A percentile compares a stretch with the other conserved stretches of the same genome.
Evolutionary conservation across 2,329 filamentous ascomycete genomes (phyloP).

Genomic region (Fusarium bactridioides): DNA sequence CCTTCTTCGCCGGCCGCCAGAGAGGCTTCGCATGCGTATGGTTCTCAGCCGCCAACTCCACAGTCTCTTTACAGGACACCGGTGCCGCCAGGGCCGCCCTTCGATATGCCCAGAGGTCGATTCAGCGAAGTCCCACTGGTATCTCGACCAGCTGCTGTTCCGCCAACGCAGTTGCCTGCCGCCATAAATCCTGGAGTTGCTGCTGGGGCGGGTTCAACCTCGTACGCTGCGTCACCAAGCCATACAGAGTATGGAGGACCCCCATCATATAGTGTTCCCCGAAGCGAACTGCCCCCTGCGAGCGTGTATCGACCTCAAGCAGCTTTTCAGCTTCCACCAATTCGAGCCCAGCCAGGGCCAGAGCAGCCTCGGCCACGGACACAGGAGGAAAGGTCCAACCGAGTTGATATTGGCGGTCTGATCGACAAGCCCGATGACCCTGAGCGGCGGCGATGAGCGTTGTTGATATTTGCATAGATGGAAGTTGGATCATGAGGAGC

Average conservation of each 20-base stretch:
- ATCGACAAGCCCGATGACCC: constrained; percentile 64
- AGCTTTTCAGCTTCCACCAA: constrained; percentile 58
- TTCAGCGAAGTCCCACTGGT: constrained; percentile 46
- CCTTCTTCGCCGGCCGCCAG: constrained; percentile 56
- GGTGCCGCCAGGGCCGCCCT: constrained; percentile 55
- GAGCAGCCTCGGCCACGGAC: constrained; percentile 37
- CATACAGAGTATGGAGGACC: constrained; percentile 55
- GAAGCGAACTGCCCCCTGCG: constrained; percentile 57
- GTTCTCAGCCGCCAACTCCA: constrained; percentile 44
- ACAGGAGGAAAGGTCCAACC: constrained; percentile 59
- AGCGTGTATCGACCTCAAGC: constrained; percentile 45
- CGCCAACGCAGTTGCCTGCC: constrained; percentile 42
- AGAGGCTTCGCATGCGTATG: constrained; percentile 54
- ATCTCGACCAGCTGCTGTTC: constrained; percentile 34
- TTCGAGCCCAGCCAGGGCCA: constrained; percentile 51
- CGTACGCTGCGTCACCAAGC: constrained; percentile 56
- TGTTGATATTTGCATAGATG: constrained; percentile 30
- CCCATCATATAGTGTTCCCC: constrained; percentile 61
- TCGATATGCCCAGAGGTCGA: constrained; percentile 55
- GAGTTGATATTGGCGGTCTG: constrained; percentile 68
- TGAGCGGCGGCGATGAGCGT: constrained; percentile 40
- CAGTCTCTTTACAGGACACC: constrained; percentile 52
- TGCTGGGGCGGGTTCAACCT: constrained; percentile 10
- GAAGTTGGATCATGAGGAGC: not conserved
- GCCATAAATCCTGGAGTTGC: constrained; percentile 43